These are phyloP conservation scores for Rhodamnia argentea DNA, from an alignment of 345 rosid species.

Conservation along the genomic window DNA sequence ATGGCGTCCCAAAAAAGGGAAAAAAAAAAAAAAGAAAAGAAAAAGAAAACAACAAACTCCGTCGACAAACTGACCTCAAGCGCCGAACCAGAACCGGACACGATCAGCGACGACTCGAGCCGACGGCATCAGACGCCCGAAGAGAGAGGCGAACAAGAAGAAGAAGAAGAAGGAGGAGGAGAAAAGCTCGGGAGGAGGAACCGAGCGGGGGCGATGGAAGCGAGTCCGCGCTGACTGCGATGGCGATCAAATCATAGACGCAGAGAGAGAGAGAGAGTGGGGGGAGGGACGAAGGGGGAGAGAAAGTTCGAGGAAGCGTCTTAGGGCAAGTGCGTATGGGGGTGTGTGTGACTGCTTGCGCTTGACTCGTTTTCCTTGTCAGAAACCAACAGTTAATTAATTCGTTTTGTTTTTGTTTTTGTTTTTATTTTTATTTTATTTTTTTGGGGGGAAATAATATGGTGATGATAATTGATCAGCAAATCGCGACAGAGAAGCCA, in stretches of 20 bases:
- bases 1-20: not conserved
- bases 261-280: not conserved
- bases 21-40: not conserved
- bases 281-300: not conserved
- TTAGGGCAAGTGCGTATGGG: not conserved
- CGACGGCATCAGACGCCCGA: not conserved
- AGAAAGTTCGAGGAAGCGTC: not conserved
- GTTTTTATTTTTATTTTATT: too few relatives aligned
- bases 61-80: not conserved
- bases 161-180: not conserved
- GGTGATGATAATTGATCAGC: too few relatives aligned
- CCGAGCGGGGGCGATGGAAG: not conserved
- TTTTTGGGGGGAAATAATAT: too few relatives aligned
- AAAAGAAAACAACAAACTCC: not conserved
- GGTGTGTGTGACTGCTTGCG: not conserved
- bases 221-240: not conserved
- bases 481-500: too few relatives aligned
- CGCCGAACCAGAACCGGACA: not conserved
- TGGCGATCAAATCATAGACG: not conserved
- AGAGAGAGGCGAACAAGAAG: not conserved
- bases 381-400: not conserved
- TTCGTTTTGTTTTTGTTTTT: not conserved
- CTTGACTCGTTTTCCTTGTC: not conserved
- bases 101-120: not conserved
- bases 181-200: not conserved